phyloP scores from a whole-genome alignment of 495 filamentous ascomycete genomes.

The Annulohypoxylon moriforme region DNA sequence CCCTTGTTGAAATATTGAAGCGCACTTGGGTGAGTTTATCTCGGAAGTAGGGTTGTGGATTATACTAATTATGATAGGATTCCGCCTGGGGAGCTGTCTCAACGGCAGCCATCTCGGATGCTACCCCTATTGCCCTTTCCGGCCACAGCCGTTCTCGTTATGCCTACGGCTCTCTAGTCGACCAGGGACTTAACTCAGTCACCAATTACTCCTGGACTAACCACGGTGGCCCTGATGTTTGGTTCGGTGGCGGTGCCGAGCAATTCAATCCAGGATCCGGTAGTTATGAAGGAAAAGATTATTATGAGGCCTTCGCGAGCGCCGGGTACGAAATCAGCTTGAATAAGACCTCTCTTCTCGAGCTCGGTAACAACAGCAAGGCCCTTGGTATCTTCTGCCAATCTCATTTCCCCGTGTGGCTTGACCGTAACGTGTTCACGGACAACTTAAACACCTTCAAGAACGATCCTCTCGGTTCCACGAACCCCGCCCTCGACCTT shows the following conservation, averaged over 20 bases:
- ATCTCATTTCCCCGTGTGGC: constrained; percentile 74
- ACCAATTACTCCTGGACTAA: constrained; percentile 76
- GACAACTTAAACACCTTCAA: constrained; percentile 67
- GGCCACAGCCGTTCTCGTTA: constrained; percentile 73
- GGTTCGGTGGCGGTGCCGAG: constrained; percentile 79
- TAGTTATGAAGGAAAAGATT: constrained; percentile 69
- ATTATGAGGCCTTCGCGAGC: constrained; percentile 72
- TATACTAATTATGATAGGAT: constrained; percentile 40
- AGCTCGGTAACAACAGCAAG: constrained; percentile 62
- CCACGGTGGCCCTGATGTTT: constrained; percentile 73
- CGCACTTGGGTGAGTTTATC: constrained; percentile 63
- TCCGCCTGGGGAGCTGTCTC: constrained; percentile 66
- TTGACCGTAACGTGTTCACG: constrained; percentile 77
- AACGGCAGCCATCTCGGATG: constrained; percentile 77
- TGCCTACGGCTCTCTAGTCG: constrained; percentile 71
- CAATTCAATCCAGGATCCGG: constrained; percentile 69
- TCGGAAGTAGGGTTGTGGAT: no score
- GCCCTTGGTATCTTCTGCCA: constrained; percentile 76
- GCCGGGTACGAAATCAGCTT: constrained; percentile 71
- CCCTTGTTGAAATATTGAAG: constrained; percentile 76
- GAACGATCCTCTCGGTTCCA: constrained; percentile 71
- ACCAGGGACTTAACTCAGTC: constrained; percentile 67
- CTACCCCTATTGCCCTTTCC: constrained; percentile 74
- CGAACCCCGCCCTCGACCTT: constrained; percentile 69
- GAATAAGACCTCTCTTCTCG: constrained; percentile 72